A percentile compares a stretch with the other conserved stretches of the same genome.
These are phyloP conservation scores for Pichia sp. DNA, from an alignment of 1,139 yeast species.

Conservation along the genomic window DNA sequence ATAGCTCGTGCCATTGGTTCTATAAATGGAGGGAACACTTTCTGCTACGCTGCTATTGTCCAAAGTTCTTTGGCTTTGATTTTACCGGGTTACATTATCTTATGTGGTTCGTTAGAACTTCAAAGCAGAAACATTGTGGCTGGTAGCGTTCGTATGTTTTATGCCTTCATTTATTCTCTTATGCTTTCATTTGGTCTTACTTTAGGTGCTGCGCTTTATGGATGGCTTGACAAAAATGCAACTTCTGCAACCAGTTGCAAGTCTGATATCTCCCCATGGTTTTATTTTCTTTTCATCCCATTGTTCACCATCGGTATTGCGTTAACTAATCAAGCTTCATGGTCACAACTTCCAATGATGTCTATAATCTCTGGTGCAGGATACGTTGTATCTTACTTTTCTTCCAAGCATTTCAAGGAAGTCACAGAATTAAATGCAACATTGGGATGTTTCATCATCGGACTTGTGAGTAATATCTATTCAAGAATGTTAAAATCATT, in stretches of 20 bases:
- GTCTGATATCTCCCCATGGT: constrained; percentile 53
- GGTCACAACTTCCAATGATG: constrained; percentile 80
- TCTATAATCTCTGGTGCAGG: constrained; percentile 70
- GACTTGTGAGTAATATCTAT: constrained; percentile 83
- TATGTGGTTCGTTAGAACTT: constrained; percentile 85
- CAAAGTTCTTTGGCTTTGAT: constrained; percentile 89
- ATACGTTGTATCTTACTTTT: constrained; percentile 78
- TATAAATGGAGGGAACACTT: constrained; percentile 53
- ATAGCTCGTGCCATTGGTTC: constrained; percentile 88
- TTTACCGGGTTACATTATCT: constrained; percentile 87
- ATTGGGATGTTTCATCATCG: constrained; percentile 86
- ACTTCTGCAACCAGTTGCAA: constrained; percentile 65
- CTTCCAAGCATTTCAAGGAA: constrained; percentile 64
- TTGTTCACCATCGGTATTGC: constrained; percentile 68
- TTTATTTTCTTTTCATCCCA: constrained; percentile 77
- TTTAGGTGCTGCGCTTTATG: constrained; percentile 85
- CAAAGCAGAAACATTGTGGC: constrained; percentile 89
- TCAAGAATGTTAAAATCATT: constrained; percentile 67
- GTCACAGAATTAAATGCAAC: constrained; percentile 86
- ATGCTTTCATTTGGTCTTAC: constrained; percentile 93
- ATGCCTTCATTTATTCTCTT: constrained; percentile 86
- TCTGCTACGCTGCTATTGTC: constrained; percentile 84
- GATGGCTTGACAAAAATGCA: constrained; percentile 84
- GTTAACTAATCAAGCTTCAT: constrained; percentile 78
- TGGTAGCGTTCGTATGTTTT: constrained; percentile 93